Conservation (phyloP, 1,139 yeast genomes). For the Kodamaea plutei region DNA sequence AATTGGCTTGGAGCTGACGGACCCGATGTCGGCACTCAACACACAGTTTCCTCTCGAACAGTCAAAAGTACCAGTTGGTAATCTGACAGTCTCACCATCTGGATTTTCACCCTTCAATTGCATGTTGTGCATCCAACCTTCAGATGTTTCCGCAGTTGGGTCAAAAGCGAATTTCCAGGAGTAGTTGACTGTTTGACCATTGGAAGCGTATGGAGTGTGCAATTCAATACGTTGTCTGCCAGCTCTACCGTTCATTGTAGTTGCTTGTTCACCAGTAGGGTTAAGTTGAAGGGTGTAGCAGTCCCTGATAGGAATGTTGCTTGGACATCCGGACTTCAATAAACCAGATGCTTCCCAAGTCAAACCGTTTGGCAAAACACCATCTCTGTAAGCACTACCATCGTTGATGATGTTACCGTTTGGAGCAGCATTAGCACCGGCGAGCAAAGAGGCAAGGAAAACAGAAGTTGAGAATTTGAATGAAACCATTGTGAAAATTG, state of each 20-base stretch:
- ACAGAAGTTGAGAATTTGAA: background rate
- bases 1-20: background rate
- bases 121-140: background rate
- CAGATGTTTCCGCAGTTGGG: background rate
- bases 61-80: background rate
- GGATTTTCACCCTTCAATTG: background rate
- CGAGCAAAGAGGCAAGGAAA: background rate
- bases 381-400: background rate
- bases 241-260: background rate
- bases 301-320: background rate
- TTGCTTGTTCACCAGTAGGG: background rate
- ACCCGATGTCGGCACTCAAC: background rate
- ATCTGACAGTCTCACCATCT: background rate
- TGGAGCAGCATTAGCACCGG: background rate
- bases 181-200: background rate
- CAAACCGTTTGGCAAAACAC: background rate
- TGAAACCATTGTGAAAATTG: too few relatives aligned
- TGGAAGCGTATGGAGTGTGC: background rate
- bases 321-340: background rate
- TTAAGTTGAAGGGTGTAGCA: background rate
- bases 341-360: background rate
- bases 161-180: background rate
- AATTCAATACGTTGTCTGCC: conserved; percentile 1
- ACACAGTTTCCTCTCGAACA: background rate
- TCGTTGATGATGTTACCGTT: background rate